A percentile compares a stretch with the other conserved stretches of the same genome.
Conservation (phyloP, 306 rosid genomes). For the Morella rubra region DNA sequence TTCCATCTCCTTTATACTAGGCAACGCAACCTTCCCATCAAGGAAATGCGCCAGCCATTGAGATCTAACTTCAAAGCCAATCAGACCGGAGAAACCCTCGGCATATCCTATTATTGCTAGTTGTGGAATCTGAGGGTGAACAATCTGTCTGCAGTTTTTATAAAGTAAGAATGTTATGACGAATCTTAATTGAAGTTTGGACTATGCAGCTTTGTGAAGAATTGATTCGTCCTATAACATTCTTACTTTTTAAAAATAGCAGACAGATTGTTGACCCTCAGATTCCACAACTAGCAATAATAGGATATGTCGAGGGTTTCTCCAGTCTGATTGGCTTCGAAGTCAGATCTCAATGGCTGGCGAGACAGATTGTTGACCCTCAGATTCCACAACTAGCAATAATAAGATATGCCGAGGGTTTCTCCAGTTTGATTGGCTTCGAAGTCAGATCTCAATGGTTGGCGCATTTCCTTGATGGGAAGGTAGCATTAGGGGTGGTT, state of each 20-base stretch:
- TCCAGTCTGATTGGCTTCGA: conserved; percentile 35
- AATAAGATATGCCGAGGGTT: conserved; percentile 42
- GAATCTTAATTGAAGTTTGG: no score
- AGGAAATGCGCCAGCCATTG: conserved; percentile 45
- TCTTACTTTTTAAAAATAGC: no score
- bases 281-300: conserved; percentile 42
- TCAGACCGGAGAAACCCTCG: conserved; percentile 38
- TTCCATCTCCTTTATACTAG: conserved; percentile 46
- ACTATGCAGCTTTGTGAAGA: no score
- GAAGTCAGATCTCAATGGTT: conserved; percentile 54
- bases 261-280: conserved; percentile 43
- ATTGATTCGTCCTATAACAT: no score
- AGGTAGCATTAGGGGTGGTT: no score
- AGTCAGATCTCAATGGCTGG: conserved; percentile 48
- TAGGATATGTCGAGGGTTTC: conserved; percentile 43
- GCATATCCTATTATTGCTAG: conserved; percentile 45
- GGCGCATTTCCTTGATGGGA: conserved; percentile 36
- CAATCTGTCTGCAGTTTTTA: conserved; percentile 31
- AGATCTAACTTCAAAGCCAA: conserved; percentile 36
- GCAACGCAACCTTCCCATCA: conserved; percentile 42
- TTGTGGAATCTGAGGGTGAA: conserved; percentile 44
- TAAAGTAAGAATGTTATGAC: background rate
- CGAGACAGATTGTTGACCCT: conserved; percentile 42
- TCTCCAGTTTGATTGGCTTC: conserved; percentile 28
- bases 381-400: conserved; percentile 43